phyloP scores from a whole-genome alignment of 192 early-diverging fungal genomes.

The Geranomyces michiganensis region DNA sequence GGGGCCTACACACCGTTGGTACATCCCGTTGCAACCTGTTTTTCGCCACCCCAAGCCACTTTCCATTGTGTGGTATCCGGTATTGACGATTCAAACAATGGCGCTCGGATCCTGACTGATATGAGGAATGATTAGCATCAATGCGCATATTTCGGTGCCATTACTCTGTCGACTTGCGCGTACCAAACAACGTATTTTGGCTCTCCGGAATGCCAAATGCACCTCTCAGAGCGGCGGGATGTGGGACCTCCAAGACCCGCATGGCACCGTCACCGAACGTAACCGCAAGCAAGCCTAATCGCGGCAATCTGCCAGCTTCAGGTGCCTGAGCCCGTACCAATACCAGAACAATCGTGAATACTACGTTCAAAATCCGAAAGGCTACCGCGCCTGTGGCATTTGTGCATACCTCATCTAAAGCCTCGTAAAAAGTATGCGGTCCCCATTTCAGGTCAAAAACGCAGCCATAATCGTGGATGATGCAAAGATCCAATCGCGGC shows the following conservation, averaged over 20 bases:
- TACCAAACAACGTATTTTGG: not conserved
- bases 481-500: constrained; percentile 34
- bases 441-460: constrained; percentile 46
- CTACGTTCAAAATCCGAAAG: no score
- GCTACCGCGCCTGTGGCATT: no score
- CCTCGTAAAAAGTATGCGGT: constrained; percentile 31
- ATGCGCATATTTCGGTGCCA: not conserved
- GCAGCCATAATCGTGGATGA: constrained; percentile 41
- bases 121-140: not conserved
- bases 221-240: constrained; percentile 12
- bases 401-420: no score
- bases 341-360: not conserved
- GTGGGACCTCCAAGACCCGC: constrained; percentile 44
- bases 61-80: constrained; percentile 35
- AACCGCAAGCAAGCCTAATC: constrained; percentile 47
- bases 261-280: constrained; percentile 47
- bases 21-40: constrained; percentile 38
- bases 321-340: no score
- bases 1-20: constrained; percentile 4
- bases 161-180: not conserved
- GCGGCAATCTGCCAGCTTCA: constrained; percentile 15
- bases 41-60: constrained; percentile 33
- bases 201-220: not conserved
- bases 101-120: not conserved
- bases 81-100: constrained; percentile 21